Base-by-base conservation (phyloP, 352 stramenopile genomes). In the Pythium guiyangense region DNA sequence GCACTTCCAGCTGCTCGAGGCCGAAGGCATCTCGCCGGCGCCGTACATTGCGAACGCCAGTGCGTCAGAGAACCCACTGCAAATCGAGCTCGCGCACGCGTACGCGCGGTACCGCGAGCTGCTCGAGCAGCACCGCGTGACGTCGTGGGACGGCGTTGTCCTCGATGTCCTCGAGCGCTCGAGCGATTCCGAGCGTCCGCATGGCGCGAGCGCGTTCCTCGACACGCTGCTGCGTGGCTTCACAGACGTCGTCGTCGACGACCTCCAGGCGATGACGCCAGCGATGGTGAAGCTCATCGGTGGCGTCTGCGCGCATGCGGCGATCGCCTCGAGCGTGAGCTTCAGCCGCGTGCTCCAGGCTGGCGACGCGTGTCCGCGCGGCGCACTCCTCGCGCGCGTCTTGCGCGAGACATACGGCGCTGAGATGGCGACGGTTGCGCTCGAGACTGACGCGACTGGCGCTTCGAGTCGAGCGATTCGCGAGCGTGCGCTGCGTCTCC, bases 1-100 rank as follows among this genome's bases (percentile, higher is more conserved):
- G 29, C 74, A 88, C 63, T 92, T 95, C 58, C 70, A 72, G 49
- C 53, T 86, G 49, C 71, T 95, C 22, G 81, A 93, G 57, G 53
- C 58, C 17, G 67, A 92, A 25, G 79, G 75, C 47, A 64, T 88
- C 48, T 67, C 64, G 3, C 60, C 75, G 0, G 57, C 73, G 3
- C 60, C 69, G 18, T 92, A 89, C 59, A 49, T n/a, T 2, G 42
- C 34, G 34, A 67, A 62, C 56, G 64, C 71, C 43, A 50, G 6
- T 39, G 46, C 17, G 35, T 72, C n/a, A 9, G 43, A 62, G 22
- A 51, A 56, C 26, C 31, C 45, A 2, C 53, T 15, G 22, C 57
- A 67, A n/a, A 47, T 67, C 31, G 67, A 81, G 47, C 55, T 91
- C 17, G 77, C 77, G 4, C 55, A 77, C 25, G 71, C 64, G 9